phyloP scores from a whole-genome alignment of 805 yeast genomes.

The Nakazawaea siamensis region DNA sequence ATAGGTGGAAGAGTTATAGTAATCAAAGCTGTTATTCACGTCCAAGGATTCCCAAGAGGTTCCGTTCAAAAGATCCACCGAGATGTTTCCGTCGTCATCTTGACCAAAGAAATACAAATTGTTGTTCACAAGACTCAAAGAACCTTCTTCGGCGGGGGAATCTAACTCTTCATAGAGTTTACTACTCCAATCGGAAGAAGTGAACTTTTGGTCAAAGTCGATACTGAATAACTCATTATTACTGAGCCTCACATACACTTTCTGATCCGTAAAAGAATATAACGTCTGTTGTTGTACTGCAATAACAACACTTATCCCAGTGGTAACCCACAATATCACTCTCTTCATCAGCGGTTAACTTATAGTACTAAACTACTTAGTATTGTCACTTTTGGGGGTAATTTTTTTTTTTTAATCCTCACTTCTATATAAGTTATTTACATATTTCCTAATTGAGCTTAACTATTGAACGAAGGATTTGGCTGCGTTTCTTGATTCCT shows the following conservation, averaged over 20 bases:
- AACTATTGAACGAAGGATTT: conserved; percentile 19
- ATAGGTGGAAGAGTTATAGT: conserved; percentile 27
- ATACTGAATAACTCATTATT: conserved; percentile 6
- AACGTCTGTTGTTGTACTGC: conserved; percentile 9
- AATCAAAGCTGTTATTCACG: conserved; percentile 13
- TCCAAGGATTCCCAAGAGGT: conserved; percentile 17
- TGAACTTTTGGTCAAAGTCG: conserved; percentile 5
- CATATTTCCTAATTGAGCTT: background rate
- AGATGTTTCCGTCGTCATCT: conserved; percentile 1
- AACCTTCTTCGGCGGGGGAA: background rate
- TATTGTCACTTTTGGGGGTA: too few species aligned
- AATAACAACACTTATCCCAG: too few species aligned
- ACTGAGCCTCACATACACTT: conserved; percentile 7
- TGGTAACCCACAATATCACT: too few species aligned
- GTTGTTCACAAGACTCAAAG: conserved; percentile 1
- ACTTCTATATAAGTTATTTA: too few species aligned
- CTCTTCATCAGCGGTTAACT: too few species aligned
- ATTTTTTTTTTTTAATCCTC: too few species aligned
- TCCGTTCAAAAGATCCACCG: conserved; percentile 1
- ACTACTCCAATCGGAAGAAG: background rate
- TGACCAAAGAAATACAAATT: conserved; percentile 4
- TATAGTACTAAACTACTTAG: too few species aligned
- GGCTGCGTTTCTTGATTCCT: conserved; percentile 71
- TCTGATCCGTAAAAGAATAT: conserved; percentile 1
- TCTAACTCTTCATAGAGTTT: background rate